Percentiles rank a stretch among this genome's conserved stretches.
These are phyloP conservation scores for Cyclotella sp. DNA, from an alignment of 108 stramenopile species.

Conservation along the genomic window DNA sequence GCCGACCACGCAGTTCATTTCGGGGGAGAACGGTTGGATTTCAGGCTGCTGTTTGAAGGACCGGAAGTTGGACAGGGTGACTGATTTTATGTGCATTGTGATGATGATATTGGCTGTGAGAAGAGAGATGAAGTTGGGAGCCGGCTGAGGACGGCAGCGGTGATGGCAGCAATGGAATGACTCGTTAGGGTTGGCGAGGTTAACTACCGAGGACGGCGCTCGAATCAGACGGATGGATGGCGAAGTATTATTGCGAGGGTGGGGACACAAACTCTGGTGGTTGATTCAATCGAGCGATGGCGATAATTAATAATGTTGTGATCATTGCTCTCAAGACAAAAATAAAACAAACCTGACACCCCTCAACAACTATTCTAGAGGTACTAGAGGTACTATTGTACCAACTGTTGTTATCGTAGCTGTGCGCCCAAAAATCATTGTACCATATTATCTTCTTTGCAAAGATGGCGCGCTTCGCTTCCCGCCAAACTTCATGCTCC, in stretches of 20 bases:
- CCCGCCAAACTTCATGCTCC: not conserved
- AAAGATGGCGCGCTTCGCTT: not conserved
- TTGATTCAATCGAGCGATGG: too few species aligned
- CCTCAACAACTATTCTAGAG: too few species aligned
- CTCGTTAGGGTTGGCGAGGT: too few species aligned
- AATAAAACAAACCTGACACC: too few species aligned
- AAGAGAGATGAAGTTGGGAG: not conserved
- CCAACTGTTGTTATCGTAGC: too few species aligned
- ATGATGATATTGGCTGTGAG: not conserved
- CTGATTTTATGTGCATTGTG: constrained; percentile 97
- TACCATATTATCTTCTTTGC: not conserved
- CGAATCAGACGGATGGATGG: too few species aligned
- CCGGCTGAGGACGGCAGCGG: not conserved
- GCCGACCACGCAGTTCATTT: constrained; percentile 94
- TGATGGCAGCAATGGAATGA: not conserved
- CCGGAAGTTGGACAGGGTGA: constrained; percentile 96
- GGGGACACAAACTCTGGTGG: too few species aligned
- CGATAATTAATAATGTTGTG: not conserved
- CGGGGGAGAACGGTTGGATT: constrained; percentile 95
- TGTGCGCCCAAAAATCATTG: not conserved
- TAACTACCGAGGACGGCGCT: too few species aligned
- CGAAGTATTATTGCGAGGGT: too few species aligned
- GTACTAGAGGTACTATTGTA: too few species aligned
- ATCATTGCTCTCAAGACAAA: not conserved
- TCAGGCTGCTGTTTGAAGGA: constrained; percentile 94